These are phyloP conservation scores for Neofusicoccum laricinum DNA, from an alignment of 2,329 filamentous ascomycete species.

Conservation along the genomic window DNA sequence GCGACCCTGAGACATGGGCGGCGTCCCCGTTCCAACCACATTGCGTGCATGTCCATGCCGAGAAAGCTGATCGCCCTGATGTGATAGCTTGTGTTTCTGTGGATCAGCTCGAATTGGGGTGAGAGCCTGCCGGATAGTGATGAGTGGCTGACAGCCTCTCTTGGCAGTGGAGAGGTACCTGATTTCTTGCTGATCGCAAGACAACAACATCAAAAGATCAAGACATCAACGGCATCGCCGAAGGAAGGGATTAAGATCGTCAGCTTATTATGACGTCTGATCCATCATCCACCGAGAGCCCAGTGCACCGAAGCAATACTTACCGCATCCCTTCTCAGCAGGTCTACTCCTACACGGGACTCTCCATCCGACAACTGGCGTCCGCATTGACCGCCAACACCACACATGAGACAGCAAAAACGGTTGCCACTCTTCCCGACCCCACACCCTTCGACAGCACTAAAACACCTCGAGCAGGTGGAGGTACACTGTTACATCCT, in stretches of 20 bases:
- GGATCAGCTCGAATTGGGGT: background rate
- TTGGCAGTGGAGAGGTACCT: background rate
- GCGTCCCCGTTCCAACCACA: background rate
- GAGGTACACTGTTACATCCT: background rate
- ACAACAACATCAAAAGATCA: background rate
- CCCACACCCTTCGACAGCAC: background rate
- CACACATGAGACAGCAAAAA: background rate
- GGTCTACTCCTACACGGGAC: background rate
- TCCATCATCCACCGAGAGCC: too few relatives aligned
- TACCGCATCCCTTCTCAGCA: background rate
- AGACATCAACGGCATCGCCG: background rate
- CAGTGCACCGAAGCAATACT: too few relatives aligned
- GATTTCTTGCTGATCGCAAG: background rate
- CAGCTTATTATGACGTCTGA: background rate
- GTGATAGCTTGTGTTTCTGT: background rate
- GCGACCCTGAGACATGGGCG: background rate
- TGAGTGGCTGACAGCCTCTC: background rate
- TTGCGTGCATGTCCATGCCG: background rate
- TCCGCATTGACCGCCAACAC: background rate
- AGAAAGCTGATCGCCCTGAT: background rate
- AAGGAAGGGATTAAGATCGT: background rate
- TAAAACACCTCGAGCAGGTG: background rate
- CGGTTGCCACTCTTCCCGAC: background rate
- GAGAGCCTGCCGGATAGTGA: background rate
- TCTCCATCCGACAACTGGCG: background rate